Percentiles rank a stretch among this genome's conserved stretches.
phyloP scores from a whole-genome alignment of 306 rosid genomes.

The Rosa lucieae region DNA sequence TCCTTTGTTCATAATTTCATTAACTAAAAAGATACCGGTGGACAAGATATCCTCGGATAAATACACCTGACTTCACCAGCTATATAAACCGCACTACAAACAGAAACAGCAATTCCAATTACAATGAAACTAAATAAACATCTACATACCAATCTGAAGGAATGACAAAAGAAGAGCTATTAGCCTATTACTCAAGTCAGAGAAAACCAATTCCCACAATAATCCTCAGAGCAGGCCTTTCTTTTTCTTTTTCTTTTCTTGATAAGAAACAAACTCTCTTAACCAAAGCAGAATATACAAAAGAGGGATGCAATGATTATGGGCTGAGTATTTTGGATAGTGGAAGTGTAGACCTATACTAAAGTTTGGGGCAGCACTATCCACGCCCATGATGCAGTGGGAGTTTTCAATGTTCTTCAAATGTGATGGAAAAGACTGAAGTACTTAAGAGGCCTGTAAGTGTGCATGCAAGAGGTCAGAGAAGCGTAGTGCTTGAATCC shows the following conservation, averaged over 20 bases:
- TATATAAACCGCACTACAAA: neutral
- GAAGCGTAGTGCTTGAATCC: neutral
- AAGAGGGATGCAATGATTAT: neutral
- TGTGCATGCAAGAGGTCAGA: neutral
- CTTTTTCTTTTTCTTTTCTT: neutral
- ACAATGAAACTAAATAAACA: neutral
- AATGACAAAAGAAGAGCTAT: neutral
- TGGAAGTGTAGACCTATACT: neutral
- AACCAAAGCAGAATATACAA: neutral
- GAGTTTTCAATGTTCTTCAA: neutral
- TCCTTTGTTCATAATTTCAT: neutral
- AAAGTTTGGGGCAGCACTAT: neutral
- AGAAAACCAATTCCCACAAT: neutral
- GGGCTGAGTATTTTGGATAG: neutral
- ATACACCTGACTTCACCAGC: neutral
- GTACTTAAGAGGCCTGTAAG: neutral
- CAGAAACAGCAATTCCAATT: neutral
- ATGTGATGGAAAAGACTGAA: neutral
- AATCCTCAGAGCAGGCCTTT: neutral
- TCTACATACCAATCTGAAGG: neutral
- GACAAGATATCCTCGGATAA: neutral
- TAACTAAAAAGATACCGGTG: neutral
- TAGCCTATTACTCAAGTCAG: neutral
- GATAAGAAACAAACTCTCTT: neutral
- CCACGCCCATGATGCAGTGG: neutral